Conservation (phyloP, 1,139 yeast species). For the Blastobotrys petasosporus region DNA sequence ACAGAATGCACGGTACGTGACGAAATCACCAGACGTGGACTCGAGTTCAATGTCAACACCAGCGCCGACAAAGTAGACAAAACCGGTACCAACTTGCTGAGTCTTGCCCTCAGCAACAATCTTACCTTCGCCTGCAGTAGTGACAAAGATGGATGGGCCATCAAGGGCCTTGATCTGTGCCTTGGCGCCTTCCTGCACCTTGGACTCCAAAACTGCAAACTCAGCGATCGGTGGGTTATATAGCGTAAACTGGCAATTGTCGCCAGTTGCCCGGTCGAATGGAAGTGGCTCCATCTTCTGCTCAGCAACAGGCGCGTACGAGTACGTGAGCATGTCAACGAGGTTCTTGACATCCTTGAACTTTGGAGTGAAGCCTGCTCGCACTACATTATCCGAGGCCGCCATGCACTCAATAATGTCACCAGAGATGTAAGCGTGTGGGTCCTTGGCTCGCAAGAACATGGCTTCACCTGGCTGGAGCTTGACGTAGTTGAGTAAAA, state of each 20-base stretch:
- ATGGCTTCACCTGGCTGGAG: slow-evolving; percentile 92
- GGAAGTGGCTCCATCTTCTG: slow-evolving; percentile 77
- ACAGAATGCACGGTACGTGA: slow-evolving; percentile 73
- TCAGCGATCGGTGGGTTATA: slow-evolving; percentile 97
- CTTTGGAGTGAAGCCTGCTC: slow-evolving; percentile 98
- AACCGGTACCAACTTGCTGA: slow-evolving; percentile 52
- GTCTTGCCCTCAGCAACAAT: slow-evolving; percentile 42
- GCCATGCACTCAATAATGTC: slow-evolving; percentile 99
- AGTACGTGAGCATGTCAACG: slow-evolving; percentile 85
- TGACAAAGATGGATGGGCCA: slow-evolving; percentile 86
- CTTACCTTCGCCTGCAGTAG: slow-evolving; percentile 73
- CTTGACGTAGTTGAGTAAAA: slow-evolving; percentile 80
- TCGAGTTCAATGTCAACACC: slow-evolving; percentile 55
- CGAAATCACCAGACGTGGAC: slow-evolving; percentile 50
- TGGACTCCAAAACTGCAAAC: slow-evolving; percentile 82
- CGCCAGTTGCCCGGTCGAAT: slow-evolving; percentile 61
- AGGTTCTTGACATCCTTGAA: slow-evolving; percentile 89
- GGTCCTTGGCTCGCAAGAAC: slow-evolving; percentile 94
- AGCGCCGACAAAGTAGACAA: slow-evolving; percentile 81
- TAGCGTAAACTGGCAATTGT: slow-evolving; percentile 44
- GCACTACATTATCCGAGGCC: slow-evolving; percentile 93
- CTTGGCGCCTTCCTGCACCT: slow-evolving; percentile 43
- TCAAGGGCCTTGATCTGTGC: slow-evolving; percentile 52
- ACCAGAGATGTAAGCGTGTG: slow-evolving; percentile 95
- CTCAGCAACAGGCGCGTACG: slow-evolving; percentile 81